Percentiles rank a stretch among this genome's conserved stretches.
Conservation (phyloP, 2,329 filamentous ascomycete species). For the Dothidotthia symphoricarpi region DNA sequence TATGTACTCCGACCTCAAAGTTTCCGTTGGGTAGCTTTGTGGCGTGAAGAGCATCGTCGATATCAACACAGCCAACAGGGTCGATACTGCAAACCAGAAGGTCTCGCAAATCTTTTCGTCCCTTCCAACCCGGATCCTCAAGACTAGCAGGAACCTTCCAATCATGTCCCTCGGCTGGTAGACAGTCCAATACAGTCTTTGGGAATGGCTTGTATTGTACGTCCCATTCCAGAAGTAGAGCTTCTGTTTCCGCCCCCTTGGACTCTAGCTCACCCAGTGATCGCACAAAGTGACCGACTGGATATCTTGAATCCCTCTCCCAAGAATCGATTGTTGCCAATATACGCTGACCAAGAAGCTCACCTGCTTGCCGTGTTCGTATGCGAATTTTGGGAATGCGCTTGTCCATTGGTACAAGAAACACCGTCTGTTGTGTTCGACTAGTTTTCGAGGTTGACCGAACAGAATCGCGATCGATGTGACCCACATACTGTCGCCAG, state of each 20-base stretch:
- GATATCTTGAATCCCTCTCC: conserved; percentile 91
- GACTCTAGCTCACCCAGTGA: conserved; percentile 91
- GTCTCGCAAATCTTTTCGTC: conserved; percentile 77
- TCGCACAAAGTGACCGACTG: conserved; percentile 88
- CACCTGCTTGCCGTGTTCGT: conserved; percentile 82
- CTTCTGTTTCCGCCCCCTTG: conserved; percentile 97
- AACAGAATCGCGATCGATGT: conserved; percentile 84
- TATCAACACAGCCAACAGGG: conserved; percentile 93
- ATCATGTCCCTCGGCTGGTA: conserved; percentile 86
- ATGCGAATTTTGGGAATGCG: conserved; percentile 94
- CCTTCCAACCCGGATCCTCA: conserved; percentile 83
- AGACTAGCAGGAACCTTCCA: conserved; percentile 84
- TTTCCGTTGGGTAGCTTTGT: conserved; percentile 84
- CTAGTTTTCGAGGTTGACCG: conserved; percentile 71
- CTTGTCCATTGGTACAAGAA: conserved; percentile 97
- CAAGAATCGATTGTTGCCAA: conserved; percentile 92
- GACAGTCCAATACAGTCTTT: conserved; percentile 89
- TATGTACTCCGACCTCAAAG: conserved; percentile 94
- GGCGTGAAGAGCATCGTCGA: conserved; percentile 94
- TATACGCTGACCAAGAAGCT: conserved; percentile 86
- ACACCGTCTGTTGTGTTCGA: conserved; percentile 85
- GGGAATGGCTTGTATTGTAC: conserved; percentile 97
- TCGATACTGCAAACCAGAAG: conserved; percentile 97
- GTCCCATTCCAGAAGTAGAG: conserved; percentile 88
- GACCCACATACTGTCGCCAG: conserved; percentile 96